These are phyloP conservation scores for Pascua sp. DNA, from an alignment of 1,284 basidiomycete species.

Conservation along the genomic window DNA sequence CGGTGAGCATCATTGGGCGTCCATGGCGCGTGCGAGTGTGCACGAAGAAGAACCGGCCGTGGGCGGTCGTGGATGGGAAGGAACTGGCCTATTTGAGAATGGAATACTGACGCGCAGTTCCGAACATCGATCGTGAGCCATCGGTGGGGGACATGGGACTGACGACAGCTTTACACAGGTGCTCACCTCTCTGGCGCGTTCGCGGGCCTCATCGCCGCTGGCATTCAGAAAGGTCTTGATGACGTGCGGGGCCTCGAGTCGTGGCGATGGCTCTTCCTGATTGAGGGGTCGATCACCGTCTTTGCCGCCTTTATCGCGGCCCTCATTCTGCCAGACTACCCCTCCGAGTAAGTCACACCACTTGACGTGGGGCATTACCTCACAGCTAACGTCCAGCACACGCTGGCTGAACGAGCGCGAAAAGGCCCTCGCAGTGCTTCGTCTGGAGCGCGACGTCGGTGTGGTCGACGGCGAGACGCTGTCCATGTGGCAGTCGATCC, in stretches of 20 bases:
- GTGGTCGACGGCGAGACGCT: conserved; percentile 13
- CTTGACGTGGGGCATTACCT: neutral
- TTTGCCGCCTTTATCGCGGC: conserved; percentile 10
- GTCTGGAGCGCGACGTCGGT: conserved; percentile 18
- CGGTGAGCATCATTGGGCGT: conserved; percentile 8
- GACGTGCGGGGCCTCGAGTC: conserved; percentile 10
- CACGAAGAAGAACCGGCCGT: too few species aligned
- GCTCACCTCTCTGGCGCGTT: conserved; percentile 28
- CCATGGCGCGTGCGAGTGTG: neutral
- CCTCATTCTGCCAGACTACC: conserved; percentile 19
- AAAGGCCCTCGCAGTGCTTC: conserved; percentile 13
- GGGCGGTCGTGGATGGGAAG: too few species aligned
- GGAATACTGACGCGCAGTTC: neutral
- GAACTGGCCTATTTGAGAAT: too few species aligned
- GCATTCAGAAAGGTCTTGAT: conserved; percentile 19
- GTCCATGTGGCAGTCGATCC: conserved; percentile 5
- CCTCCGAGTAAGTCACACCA: conserved; percentile 2
- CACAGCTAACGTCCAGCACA: conserved; percentile 1
- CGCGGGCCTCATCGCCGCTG: conserved; percentile 31
- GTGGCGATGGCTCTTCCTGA: conserved; percentile 25
- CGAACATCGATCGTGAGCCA: conserved; percentile 3
- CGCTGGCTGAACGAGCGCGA: conserved; percentile 19
- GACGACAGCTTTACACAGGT: conserved; percentile 25
- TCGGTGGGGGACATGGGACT: too few species aligned
- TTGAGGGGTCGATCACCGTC: conserved; percentile 18